These are phyloP conservation scores for Pythium oligandrum DNA, from an alignment of 352 stramenopile species.

Conservation along the genomic window DNA sequence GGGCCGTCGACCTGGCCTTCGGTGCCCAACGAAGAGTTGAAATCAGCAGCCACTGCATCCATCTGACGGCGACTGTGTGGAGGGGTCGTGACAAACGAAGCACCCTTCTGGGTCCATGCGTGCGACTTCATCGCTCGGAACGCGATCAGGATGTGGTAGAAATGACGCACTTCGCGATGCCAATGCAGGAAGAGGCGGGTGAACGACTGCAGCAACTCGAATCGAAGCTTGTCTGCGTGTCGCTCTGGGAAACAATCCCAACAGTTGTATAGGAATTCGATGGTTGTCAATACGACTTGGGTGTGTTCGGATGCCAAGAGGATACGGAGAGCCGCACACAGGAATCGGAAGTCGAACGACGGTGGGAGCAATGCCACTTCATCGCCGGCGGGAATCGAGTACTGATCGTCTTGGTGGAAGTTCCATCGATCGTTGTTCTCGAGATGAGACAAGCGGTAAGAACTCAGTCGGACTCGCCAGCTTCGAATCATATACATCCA, in stretches of 20 bases:
- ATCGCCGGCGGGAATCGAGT: conserved; percentile 83
- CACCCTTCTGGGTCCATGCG: conserved; percentile 80
- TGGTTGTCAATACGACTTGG: conserved; percentile 79
- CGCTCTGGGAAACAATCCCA: conserved; percentile 88
- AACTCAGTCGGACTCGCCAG: conserved; percentile 82
- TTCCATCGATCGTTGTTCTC: conserved; percentile 90
- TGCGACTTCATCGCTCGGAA: conserved; percentile 84
- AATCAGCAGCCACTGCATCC: conserved; percentile 82
- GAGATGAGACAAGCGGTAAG: conserved; percentile 81
- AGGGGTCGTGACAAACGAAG: conserved; percentile 84
- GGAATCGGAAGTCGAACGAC: conserved; percentile 86
- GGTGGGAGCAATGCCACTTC: conserved; percentile 81
- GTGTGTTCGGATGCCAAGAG: conserved; percentile 81
- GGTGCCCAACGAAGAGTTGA: conserved; percentile 75
- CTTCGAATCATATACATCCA: conserved; percentile 92
- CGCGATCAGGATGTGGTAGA: conserved; percentile 84
- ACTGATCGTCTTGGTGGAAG: conserved; percentile 87
- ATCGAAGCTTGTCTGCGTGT: conserved; percentile 83
- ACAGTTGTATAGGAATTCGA: conserved; percentile 88
- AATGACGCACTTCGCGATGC: conserved; percentile 84
- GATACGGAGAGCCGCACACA: conserved; percentile 77
- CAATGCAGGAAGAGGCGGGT: conserved; percentile 81
- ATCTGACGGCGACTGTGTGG: conserved; percentile 84
- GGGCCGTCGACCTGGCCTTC: conserved; percentile 47
- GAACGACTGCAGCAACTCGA: conserved; percentile 76